Base-by-base conservation (phyloP, 2,329 filamentous ascomycete genomes). In the Xylaria polymorpha region DNA sequence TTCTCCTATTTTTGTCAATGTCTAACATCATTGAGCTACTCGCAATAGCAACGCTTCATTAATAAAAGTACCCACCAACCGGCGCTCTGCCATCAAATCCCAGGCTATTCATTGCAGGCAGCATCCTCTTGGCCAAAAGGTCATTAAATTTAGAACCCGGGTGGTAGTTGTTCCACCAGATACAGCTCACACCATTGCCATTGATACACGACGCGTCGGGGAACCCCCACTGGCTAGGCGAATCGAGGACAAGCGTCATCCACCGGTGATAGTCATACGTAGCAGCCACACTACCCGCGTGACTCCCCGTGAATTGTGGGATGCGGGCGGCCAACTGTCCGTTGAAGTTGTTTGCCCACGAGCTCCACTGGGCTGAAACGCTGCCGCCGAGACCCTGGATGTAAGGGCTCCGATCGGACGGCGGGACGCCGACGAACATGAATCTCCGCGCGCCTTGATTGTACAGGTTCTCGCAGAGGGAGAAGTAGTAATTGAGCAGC, bases 161-260 rank as follows among this genome's bases (percentile, higher is more conserved):
- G 20, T 48, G 46, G 9, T 48, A 48, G 46, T 25, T 25, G 25
- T 48, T 25, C 46, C 46, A 48, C 46, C 46, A 48, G 46, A 48
- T 48, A 25, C 46, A 48, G 20, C 46, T 48, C 9, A 48, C 46
- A 25, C 46, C 46, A 48, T 48, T 12, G 20, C 46, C 20, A 48
- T 48, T 48, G 20, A 48, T 48, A 9, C 46, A 48, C 20, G 20
- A 25, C 12, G 46, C 46, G 25, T 48, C 46, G 15, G 46, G 20
- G 46, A 48, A 48, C 10, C 46, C 46, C 4, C 25, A 48, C 12
- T 4, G 4, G 46, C 4, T 48, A 25, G 46, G 46, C 46, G 46
- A 48, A 25, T 48, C 46, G 46, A 48, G 46, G 46, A 48, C 46
- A 48, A 48, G 46, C 20, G 12, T 14, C 46, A 48, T 48, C 46